Percentiles rank a stretch among this genome's conserved stretches.
These are phyloP conservation scores for Cymbidium sinense DNA, from an alignment of 106 monocot species.

Conservation along the genomic window DNA sequence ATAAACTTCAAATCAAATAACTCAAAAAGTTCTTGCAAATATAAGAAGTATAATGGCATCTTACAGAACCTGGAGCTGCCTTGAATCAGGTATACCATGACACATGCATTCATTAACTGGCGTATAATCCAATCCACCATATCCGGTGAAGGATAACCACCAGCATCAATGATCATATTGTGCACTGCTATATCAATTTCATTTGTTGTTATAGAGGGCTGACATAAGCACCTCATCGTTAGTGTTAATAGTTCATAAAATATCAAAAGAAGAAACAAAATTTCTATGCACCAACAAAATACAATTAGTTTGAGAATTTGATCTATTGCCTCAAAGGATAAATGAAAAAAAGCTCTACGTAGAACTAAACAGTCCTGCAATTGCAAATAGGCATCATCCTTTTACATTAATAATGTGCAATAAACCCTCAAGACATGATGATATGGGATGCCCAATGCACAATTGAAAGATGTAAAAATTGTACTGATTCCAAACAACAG, in stretches of 20 bases:
- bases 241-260: not conserved
- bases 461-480: not conserved
- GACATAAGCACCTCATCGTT: conserved; percentile 12
- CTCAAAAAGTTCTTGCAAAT: conserved; percentile 3
- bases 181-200: conserved; percentile 98
- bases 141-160: conserved; percentile 96
- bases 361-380: not conserved
- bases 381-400: not conserved
- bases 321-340: not conserved
- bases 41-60: not conserved
- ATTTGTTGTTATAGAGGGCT: conserved; percentile 97
- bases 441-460: too few species aligned
- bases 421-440: not conserved
- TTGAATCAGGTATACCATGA: conserved; percentile 91
- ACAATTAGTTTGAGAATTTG: not conserved
- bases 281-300: not conserved
- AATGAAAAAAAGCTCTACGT: not conserved
- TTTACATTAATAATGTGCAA: not conserved
- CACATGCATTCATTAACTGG: conserved; percentile 99
- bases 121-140: conserved; percentile 84
- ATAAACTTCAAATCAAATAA: not conserved
- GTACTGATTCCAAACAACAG: not conserved
- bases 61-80: conserved; percentile 71
- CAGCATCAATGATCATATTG: conserved; percentile 89
- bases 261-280: not conserved